Evolutionary conservation across 768 basidiomycete genomes (phyloP), one percentile per base, ranked within the genome.

Genomic region (Lactifluus echinatus): DNA sequence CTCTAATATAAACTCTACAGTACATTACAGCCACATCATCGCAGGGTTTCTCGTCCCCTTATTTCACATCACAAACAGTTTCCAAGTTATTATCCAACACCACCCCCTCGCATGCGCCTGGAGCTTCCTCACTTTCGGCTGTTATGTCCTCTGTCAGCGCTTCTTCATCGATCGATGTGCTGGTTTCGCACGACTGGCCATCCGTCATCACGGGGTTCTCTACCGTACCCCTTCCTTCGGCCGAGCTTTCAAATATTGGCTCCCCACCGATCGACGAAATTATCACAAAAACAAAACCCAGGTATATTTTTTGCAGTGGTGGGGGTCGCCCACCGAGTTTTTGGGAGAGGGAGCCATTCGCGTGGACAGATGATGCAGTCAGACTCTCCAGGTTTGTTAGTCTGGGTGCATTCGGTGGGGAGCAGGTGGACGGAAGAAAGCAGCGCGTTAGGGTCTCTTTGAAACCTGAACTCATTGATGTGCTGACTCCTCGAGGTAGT

Each of bases 281-380:
- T 1, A 74, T 87, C 34, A 74, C 75, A 24, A 78, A 77, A 57
- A 81, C 79, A 24, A 86, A 85, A 64, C 93, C 95, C 2, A 80
- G 89, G 49, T 99, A 99, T 72, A 84, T 94, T 65, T 90, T 98
- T 66, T 80, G 87, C 21, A 79, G 80, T 48, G 76, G 76, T 8
- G 82, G 80, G 14, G 82, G 83, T 0, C 71, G 75, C n/a, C 79
- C 80, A 14, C 77, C 87, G 0, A 79, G 77, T 52, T 99, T 96
- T 68, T 98, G 94, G 93, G 96, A 99, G 69, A 76, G 94, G 51
- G 93, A 97, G 57, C 94, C 96, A 1, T 95, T 85, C 67, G 69
- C 79, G 4, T 97, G 93, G 93, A 80, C 82, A 42, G 84, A 84
- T 34, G 83, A 85, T 50, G 73, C 74, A 26, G 79, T 76, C 19